phyloP scores from a whole-genome alignment of 2,329 filamentous ascomycete species.

The Colletotrichum musae region DNA sequence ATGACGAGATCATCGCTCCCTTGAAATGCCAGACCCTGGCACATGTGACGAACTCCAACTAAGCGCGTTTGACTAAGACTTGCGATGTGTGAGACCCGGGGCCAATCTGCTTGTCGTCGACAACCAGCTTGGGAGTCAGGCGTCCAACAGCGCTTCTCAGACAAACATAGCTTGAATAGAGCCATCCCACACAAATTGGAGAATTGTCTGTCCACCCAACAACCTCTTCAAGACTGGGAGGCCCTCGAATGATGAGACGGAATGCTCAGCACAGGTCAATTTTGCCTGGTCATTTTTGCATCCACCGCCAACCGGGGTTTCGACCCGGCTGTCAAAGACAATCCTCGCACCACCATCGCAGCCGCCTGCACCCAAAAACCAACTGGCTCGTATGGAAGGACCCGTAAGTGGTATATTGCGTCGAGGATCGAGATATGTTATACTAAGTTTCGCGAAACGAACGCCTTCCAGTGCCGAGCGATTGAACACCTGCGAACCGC shows the following conservation, averaged over 20 bases:
- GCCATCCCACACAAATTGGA: too few species aligned
- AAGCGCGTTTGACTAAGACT: not conserved
- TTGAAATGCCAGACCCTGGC: not conserved
- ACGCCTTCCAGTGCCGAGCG: slow-evolving; percentile 12
- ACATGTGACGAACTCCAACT: slow-evolving; percentile 18
- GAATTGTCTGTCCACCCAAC: too few species aligned
- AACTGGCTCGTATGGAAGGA: not conserved
- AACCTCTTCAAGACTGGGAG: too few species aligned
- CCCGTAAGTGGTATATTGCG: slow-evolving; percentile 24
- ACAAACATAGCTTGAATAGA: not conserved
- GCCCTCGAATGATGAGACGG: too few species aligned
- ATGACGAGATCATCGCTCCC: slow-evolving; percentile 5
- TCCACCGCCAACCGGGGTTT: too few species aligned
- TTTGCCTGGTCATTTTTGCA: too few species aligned
- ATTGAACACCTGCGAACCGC: not conserved
- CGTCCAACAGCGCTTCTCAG: not conserved
- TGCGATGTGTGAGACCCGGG: not conserved
- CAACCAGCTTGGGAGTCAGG: too few species aligned
- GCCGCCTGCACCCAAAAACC: not conserved
- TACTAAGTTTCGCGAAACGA: slow-evolving; percentile 6
- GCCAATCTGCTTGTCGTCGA: not conserved
- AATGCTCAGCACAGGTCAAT: too few species aligned
- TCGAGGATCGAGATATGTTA: not conserved
- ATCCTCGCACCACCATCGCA: not conserved
- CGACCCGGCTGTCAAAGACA: too few species aligned